Percentiles rank a stretch among this genome's conserved stretches.
Conservation (phyloP, 805 yeast species). For the Cyberlindnera xishuangbannaensis region DNA sequence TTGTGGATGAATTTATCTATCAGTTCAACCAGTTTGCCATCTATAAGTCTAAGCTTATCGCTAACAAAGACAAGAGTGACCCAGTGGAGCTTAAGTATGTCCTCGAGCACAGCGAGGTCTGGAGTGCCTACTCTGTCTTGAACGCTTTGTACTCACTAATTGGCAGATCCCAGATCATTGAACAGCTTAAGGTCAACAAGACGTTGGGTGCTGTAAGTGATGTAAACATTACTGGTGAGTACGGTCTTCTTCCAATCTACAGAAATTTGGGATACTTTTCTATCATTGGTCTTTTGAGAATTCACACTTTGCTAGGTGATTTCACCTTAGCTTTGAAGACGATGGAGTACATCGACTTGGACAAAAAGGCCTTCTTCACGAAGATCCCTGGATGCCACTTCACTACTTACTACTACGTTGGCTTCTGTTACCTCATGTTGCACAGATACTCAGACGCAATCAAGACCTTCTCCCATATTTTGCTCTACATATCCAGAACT, state of each 20-base stretch:
- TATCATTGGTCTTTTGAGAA: conserved; percentile 42
- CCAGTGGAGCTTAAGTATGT: conserved; percentile 32
- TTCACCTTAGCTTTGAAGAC: conserved; percentile 44
- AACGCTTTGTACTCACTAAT: conserved; percentile 43
- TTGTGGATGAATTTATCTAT: conserved; percentile 46
- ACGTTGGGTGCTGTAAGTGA: conserved; percentile 10
- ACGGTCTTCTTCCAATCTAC: conserved; percentile 37
- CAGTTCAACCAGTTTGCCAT: conserved; percentile 42
- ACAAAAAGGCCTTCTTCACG: conserved; percentile 41
- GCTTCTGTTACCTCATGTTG: conserved; percentile 45
- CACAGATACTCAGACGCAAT: conserved; percentile 46
- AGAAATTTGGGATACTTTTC: conserved; percentile 43
- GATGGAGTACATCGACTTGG: conserved; percentile 40
- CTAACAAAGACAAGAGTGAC: conserved; percentile 24
- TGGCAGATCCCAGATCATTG: conserved; percentile 28
- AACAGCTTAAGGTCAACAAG: conserved; percentile 15
- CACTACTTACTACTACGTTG: conserved; percentile 46
- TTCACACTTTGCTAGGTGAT: conserved; percentile 45
- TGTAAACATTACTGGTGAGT: conserved; percentile 36
- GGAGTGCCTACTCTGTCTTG: conserved; percentile 43
- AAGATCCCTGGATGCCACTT: conserved; percentile 44
- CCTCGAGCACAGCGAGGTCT: conserved; percentile 34
- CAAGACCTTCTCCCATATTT: conserved; percentile 41
- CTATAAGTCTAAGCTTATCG: conserved; percentile 33
- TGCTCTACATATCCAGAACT: conserved; percentile 40